Conservation (phyloP, 805 yeast genomes). For the Ascoidea tarda region DNA sequence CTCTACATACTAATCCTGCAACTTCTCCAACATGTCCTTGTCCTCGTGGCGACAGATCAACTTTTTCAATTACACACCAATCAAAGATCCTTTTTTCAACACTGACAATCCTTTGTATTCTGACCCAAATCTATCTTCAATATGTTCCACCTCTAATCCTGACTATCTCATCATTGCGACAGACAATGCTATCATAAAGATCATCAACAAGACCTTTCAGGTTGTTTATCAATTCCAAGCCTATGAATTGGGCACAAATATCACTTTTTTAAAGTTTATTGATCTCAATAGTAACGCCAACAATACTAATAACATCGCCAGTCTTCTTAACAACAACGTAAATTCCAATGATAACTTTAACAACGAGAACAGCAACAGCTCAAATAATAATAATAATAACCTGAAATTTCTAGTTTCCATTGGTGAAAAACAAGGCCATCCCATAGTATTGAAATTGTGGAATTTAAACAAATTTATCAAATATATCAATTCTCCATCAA, state of each 20-base stretch:
- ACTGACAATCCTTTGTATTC: conserved; percentile 57
- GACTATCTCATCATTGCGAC: conserved; percentile 48
- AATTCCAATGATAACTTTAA: too few relatives aligned
- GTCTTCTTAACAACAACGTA: too few relatives aligned
- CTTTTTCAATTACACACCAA: conserved; percentile 72
- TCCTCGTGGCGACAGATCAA: conserved; percentile 67
- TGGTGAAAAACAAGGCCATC: conserved; percentile 62
- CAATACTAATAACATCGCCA: too few relatives aligned
- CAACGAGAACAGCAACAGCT: too few relatives aligned
- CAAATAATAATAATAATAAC: not conserved
- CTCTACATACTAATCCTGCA: too few relatives aligned
- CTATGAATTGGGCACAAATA: conserved; percentile 48
- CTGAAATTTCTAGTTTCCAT: conserved; percentile 46
- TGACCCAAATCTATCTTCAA: conserved; percentile 56
- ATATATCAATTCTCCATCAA: conserved; percentile 14
- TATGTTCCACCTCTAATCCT: conserved; percentile 32
- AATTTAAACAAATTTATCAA: conserved; percentile 36
- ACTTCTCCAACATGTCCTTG: conserved; percentile 1
- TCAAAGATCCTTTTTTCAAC: conserved; percentile 67
- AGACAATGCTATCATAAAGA: conserved; percentile 34
- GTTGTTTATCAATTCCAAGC: conserved; percentile 41
- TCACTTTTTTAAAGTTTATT: conserved; percentile 40
- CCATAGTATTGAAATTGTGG: conserved; percentile 62
- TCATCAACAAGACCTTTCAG: conserved; percentile 37
- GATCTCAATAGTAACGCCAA: conserved; percentile 18